A percentile compares a stretch with the other conserved stretches of the same genome.
phyloP scores from a whole-genome alignment of 2,329 filamentous ascomycete species.

The Coniella vitis region DNA sequence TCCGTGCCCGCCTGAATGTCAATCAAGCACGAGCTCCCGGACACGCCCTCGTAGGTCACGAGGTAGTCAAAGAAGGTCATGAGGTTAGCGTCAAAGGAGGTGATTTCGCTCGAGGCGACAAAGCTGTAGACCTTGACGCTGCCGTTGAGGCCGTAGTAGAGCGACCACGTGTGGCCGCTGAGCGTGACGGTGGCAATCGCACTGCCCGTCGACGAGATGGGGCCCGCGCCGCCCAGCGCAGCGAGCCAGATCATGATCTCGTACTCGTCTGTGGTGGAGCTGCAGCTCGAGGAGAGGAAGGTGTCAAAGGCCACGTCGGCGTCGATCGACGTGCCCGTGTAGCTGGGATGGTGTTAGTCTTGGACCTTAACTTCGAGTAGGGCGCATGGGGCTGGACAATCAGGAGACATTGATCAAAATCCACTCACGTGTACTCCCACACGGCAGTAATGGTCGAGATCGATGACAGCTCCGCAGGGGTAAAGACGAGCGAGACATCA shows the following conservation, averaged over 20 bases:
- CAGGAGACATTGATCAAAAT: no score
- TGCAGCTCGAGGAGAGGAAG: conserved; percentile 45
- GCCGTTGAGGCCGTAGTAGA: conserved; percentile 53
- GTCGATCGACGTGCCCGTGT: conserved; percentile 29
- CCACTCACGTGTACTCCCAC: conserved; percentile 31
- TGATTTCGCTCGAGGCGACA: conserved; percentile 32
- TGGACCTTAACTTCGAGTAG: no score
- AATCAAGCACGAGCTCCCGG: conserved; percentile 39
- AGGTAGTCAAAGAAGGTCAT: conserved; percentile 52
- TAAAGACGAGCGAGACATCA: conserved; percentile 31
- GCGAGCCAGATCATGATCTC: conserved; percentile 62
- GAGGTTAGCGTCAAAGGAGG: conserved; percentile 51
- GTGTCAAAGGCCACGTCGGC: conserved; percentile 55
- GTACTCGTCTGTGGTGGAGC: conserved; percentile 37
- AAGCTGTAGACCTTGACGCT: conserved; percentile 54
- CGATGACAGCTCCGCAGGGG: conserved; percentile 26
- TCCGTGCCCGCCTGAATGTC: conserved; percentile 49
- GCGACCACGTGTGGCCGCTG: conserved; percentile 45
- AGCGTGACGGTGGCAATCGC: conserved; percentile 47
- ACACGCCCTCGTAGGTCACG: conserved; percentile 37
- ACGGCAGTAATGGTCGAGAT: conserved; percentile 29
- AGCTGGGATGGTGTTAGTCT: conserved; percentile 21
- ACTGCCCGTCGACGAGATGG: conserved; percentile 46
- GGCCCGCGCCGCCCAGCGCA: conserved; percentile 49
- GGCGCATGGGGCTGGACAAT: no score